Percentiles rank a stretch among this genome's conserved stretches.
Conservation (phyloP, 225 moss, liverwort and hornwort species). For the Asterella californica region DNA sequence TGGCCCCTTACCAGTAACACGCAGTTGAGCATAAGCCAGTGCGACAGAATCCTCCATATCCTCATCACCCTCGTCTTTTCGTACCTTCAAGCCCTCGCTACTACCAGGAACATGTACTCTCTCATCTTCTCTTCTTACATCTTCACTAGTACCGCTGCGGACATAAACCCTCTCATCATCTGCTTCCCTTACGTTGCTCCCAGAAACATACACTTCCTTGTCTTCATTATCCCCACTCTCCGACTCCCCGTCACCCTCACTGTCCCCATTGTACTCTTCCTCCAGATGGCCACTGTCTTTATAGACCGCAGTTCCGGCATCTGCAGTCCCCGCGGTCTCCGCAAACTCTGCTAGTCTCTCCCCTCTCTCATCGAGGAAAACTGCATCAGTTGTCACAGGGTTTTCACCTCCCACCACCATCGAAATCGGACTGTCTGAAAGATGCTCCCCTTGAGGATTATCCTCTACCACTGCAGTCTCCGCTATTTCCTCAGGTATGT, state of each 20-base stretch:
- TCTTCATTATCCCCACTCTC: slow-evolving; percentile 21
- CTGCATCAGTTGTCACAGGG: not conserved
- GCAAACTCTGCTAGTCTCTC: slow-evolving; percentile 6
- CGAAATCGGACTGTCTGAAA: not conserved
- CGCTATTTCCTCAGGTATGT: not conserved
- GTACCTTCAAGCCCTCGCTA: slow-evolving; percentile 15
- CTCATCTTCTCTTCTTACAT: slow-evolving; percentile 17
- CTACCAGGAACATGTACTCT: slow-evolving; percentile 15
- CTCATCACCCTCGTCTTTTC: slow-evolving; percentile 3
- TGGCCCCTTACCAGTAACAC: slow-evolving; percentile 31
- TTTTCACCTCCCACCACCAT: not conserved
- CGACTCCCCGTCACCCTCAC: slow-evolving; percentile 5
- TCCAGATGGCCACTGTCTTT: slow-evolving; percentile 4
- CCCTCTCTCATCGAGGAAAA: not conserved
- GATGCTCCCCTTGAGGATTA: not conserved
- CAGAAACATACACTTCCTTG: slow-evolving; percentile 14
- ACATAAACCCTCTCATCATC: slow-evolving; percentile 14
- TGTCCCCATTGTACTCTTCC: slow-evolving; percentile 1
- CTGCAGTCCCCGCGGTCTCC: not conserved
- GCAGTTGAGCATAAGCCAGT: slow-evolving; percentile 36
- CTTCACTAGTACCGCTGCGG: slow-evolving; percentile 2
- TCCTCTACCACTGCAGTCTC: slow-evolving; percentile 3
- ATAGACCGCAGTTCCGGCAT: not conserved
- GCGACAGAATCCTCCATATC: slow-evolving; percentile 10
- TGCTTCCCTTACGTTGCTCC: slow-evolving; percentile 1